Evolutionary conservation across 2,329 filamentous ascomycete species (phyloP), one percentile per base, ranked within the genome.

Genomic region (Moelleriella libera): DNA sequence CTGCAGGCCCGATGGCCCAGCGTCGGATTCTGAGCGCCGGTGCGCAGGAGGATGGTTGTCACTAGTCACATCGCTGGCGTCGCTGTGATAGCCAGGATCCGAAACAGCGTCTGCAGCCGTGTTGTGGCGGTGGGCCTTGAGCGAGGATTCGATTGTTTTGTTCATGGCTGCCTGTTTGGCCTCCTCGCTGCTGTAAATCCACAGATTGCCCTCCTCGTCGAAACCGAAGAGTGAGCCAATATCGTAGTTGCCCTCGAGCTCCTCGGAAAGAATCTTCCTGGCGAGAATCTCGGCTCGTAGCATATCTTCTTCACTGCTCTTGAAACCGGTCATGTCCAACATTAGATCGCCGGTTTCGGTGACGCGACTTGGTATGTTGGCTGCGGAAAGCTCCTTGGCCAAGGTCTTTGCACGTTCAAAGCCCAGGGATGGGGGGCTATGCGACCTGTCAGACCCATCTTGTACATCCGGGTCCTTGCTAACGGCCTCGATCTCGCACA

Each of bases 181-280:
- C 59, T 95, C 89, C 63, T 97, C 89, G 57, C 89, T 97, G 66
- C 88, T 92, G 68, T 98, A 98, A 54, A 98, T 97, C 90, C 92
- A 97, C n/a, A 98, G 73, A 58, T 98, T 98, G 6, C 92, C 92
- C 50, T 92, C 81, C 59, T 94, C 88, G 60, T 98, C 92, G 43
- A 92, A 90, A 10, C 89, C 92, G 56, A 98, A 95, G 31, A 98
- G 73, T 2, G 90, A 84, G 5, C 92, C 92, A 56, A 98, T 94
- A 60, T 98, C 92, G 63, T 96, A 96, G 60, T 90, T 88, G 28
- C 89, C 92, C 57, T 95, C 86, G 11, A 97, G 68, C 65, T 97
- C 90, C 60, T 98, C 88, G 0, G 88, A 83, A 10, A 98, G 75
- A 45, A 98, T 88, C 62, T 90, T 92, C 28, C 92, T 80, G 5